Percentiles rank a stretch among this genome's conserved stretches.
These are phyloP conservation scores for Eurotiales sp. DNA, from an alignment of 2,329 filamentous ascomycete genomes.

Conservation along the genomic window DNA sequence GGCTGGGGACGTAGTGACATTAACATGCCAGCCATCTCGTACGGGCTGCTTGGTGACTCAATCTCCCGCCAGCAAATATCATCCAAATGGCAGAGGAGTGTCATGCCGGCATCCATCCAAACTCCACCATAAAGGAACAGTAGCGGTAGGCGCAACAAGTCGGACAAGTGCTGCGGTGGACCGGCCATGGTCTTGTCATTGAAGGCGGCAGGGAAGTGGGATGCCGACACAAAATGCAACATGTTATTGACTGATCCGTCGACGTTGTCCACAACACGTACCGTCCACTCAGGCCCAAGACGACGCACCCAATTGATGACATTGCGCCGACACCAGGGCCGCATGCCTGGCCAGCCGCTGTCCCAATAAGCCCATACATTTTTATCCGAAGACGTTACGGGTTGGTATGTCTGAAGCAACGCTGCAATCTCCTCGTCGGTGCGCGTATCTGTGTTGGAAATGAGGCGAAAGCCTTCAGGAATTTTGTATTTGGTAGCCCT, in stretches of 20 bases:
- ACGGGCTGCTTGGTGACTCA: slow-evolving; percentile 30
- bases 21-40: slow-evolving; percentile 23
- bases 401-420: background rate
- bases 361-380: slow-evolving; percentile 43
- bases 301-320: slow-evolving; percentile 40
- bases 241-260: slow-evolving; percentile 37
- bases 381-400: slow-evolving; percentile 28
- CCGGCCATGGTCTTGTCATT: background rate
- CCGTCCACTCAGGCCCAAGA: slow-evolving; percentile 36
- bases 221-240: slow-evolving; percentile 28
- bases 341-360: slow-evolving; percentile 32
- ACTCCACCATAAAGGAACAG: slow-evolving; percentile 17
- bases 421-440: background rate
- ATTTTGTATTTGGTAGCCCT: no score
- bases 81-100: slow-evolving; percentile 41
- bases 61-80: slow-evolving; percentile 43
- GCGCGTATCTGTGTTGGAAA: no score
- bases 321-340: slow-evolving; percentile 38
- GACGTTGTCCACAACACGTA: slow-evolving; percentile 39
- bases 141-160: background rate
- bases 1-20: background rate
- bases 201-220: background rate
- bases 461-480: no score
- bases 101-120: slow-evolving; percentile 43
- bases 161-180: background rate